Evolutionary conservation across 225 moss, liverwort and hornwort species (phyloP).

Genomic region (Polytrichum formosum): DNA sequence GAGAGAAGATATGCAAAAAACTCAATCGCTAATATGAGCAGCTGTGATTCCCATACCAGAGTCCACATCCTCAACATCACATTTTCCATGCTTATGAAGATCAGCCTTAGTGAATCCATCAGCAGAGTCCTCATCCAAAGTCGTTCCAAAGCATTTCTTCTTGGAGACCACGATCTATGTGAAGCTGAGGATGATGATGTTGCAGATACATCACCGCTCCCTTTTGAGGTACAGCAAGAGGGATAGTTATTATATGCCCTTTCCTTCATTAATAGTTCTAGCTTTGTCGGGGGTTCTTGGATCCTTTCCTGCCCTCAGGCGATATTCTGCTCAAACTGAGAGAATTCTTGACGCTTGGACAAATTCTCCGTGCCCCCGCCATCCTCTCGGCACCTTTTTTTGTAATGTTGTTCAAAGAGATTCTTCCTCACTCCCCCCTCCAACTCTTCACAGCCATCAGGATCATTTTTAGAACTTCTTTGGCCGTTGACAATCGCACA

Average conservation of each 20-base stretch:
- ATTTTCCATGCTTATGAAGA: neutral
- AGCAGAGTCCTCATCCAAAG: neutral
- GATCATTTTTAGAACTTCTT: neutral
- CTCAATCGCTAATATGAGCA: too few species aligned
- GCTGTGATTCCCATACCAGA: neutral
- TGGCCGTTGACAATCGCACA: neutral
- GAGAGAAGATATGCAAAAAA: too few species aligned
- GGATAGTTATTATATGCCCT: neutral
- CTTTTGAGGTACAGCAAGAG: neutral
- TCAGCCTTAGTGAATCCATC: neutral
- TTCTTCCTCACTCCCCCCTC: neutral
- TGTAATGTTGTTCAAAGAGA: neutral
- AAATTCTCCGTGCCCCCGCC: neutral
- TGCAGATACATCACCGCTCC: neutral
- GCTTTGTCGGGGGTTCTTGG: neutral
- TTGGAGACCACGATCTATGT: neutral
- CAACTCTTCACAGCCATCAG: neutral
- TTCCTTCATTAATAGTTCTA: neutral
- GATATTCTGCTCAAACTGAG: neutral
- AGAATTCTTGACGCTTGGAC: neutral
- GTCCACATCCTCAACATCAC: neutral
- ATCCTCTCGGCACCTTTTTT: neutral
- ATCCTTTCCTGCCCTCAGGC: neutral
- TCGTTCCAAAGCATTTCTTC: neutral
- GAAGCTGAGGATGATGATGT: neutral